Evolutionary conservation across 2,329 filamentous ascomycete genomes (phyloP).

Genomic region (Aspergillus niger): DNA sequence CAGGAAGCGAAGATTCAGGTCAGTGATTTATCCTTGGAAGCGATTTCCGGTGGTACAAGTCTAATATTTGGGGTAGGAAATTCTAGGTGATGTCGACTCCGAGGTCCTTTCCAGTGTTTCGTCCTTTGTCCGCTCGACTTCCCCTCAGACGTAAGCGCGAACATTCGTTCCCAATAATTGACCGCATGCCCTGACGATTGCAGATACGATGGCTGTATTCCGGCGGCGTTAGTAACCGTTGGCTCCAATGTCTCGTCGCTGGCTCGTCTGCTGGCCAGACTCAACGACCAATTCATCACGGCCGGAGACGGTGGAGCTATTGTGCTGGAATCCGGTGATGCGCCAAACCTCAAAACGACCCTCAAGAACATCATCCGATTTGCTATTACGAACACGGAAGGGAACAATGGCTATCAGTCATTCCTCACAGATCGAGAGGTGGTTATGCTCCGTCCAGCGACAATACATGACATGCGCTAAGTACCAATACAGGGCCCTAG

Average conservation of each 20-base stretch:
- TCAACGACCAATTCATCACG: constrained; percentile 37
- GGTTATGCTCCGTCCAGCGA: constrained; percentile 11
- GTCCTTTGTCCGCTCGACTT: constrained; percentile 39
- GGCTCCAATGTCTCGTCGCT: constrained; percentile 48
- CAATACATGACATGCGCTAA: background rate
- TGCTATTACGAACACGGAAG: constrained; percentile 42
- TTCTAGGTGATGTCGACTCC: constrained; percentile 44
- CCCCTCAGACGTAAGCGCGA: constrained; percentile 37
- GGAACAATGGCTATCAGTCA: constrained; percentile 41
- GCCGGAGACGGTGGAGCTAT: constrained; percentile 40
- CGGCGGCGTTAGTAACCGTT: constrained; percentile 45
- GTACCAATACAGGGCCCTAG: constrained; percentile 37
- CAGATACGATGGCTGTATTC: constrained; percentile 44
- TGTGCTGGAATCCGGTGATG: constrained; percentile 47
- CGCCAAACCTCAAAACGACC: constrained; percentile 48
- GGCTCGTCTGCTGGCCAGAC: constrained; percentile 38
- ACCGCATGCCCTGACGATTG: constrained; percentile 15
- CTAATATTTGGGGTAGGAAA: constrained; percentile 28
- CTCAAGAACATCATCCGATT: constrained; percentile 50
- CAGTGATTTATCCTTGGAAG: constrained; percentile 6
- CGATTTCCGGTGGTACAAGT: background rate
- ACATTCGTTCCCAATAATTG: background rate
- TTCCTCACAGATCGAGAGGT: constrained; percentile 44
- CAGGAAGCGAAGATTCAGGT: constrained; percentile 45
- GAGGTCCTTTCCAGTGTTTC: constrained; percentile 41